Base-by-base conservation (phyloP, 1,284 basidiomycete genomes). In the Trichosporon ovoides region DNA sequence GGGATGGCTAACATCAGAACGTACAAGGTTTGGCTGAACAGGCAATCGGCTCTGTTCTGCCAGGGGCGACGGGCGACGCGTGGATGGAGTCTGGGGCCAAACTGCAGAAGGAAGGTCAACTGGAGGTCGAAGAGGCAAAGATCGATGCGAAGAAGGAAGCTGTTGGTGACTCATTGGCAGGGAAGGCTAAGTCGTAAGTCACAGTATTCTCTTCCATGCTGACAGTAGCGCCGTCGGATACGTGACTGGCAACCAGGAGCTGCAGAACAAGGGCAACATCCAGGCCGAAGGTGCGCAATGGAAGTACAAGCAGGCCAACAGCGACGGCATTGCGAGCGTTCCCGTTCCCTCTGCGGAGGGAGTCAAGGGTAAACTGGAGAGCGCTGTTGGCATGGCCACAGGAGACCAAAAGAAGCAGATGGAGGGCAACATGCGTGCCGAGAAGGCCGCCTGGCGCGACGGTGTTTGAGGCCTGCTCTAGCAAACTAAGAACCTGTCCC, bases 401-500 rank as follows among this genome's bases (percentile, higher is more conserved):
- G 74, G 73, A 0, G 72, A 77, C 64, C 55, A 66, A 53, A 64
- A 66, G 46, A 67, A 67, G 62, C 77, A 79, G 65, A 72, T 66
- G 55, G 66, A 73, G 56, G 77, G 75, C 19, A 79, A 79, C 58
- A 10, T 59, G 31, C 60, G 63, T 10, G 68, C 68, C 0, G 68
- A 70, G 61, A 75, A 74, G 62, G 75, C 77, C 2, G 74, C 74
- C 33, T 77, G 76, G 76, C 73, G 60, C 24, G 59, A 67, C 22
- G 68, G 68, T 3, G 59, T 63, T 6, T 66, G n/a, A n/a, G n/a
- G n/a, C n/a, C n/a, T n/a, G n/a, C n/a, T n/a, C n/a, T n/a, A n/a
- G n/a, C n/a, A n/a, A n/a, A n/a, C n/a, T n/a, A n/a, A n/a, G n/a
- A n/a, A n/a, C n/a, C n/a, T n/a, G n/a, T n/a, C n/a, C n/a, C n/a